These are phyloP conservation scores for Coemansia sp. DNA, from an alignment of 192 early-diverging fungal genomes.

Conservation along the genomic window DNA sequence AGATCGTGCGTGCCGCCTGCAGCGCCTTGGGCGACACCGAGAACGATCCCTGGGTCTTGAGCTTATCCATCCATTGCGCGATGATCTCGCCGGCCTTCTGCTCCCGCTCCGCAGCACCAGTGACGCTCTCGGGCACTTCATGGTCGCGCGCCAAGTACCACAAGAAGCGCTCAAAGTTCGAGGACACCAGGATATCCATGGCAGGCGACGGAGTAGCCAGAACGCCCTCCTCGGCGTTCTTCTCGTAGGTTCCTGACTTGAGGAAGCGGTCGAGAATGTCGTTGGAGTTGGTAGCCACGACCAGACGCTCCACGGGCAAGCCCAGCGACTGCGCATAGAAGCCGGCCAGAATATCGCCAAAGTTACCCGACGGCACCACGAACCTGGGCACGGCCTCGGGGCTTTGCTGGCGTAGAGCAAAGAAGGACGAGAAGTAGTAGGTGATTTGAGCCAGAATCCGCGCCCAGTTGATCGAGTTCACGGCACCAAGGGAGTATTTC, in stretches of 20 bases:
- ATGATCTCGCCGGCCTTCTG: conserved; percentile 61
- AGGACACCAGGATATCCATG: conserved; percentile 96
- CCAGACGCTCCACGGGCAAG: conserved; percentile 75
- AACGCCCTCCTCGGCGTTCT: conserved; percentile 59
- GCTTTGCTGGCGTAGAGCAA: conserved; percentile 52
- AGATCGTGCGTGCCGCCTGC: conserved; percentile 63
- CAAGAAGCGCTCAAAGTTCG: conserved; percentile 96
- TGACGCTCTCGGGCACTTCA: conserved; percentile 18
- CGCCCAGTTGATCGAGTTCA: conserved; percentile 99
- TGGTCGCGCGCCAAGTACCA: conserved; percentile 82
- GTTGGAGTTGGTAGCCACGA: conserved; percentile 96
- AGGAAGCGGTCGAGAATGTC: conserved; percentile 97
- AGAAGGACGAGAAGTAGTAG: conserved; percentile 96
- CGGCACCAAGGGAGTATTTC: conserved; percentile 80
- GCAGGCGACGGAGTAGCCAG: conserved; percentile 86
- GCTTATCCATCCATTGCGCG: conserved; percentile 71
- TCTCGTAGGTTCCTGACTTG: conserved; percentile 75
- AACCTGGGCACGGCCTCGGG: conserved; percentile 46
- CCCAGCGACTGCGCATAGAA: conserved; percentile 91
- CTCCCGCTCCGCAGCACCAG: conserved; percentile 50
- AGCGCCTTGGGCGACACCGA: conserved; percentile 61
- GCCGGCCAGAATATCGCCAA: conserved; percentile 93
- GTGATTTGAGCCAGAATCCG: conserved; percentile 93
- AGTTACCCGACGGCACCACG: conserved; percentile 96
- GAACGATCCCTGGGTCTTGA: conserved; percentile 73